Evolutionary conservation across 164 flowering plant genomes (phyloP).

Genomic region (Vitis cinerea): DNA sequence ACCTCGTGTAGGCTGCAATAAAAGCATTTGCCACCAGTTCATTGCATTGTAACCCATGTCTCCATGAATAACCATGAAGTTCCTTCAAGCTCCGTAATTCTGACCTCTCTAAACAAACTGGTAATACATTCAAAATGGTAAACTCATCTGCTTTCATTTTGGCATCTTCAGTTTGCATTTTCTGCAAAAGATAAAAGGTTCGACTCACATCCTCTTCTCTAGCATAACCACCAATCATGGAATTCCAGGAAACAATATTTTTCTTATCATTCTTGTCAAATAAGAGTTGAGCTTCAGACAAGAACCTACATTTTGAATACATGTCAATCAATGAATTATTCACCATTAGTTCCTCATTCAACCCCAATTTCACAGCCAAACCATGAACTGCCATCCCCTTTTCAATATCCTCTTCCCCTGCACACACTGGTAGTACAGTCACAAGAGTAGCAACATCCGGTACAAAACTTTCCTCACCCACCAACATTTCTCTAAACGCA

Average conservation of each 20-base stretch:
- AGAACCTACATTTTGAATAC: slow-evolving; percentile 60
- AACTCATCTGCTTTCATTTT: slow-evolving; percentile 36
- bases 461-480: slow-evolving; percentile 27
- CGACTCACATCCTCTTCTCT: slow-evolving; percentile 34
- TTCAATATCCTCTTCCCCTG: slow-evolving; percentile 38
- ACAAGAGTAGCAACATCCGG: slow-evolving; percentile 59
- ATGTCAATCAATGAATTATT: slow-evolving; percentile 58
- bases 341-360: slow-evolving; percentile 41
- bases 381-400: slow-evolving; percentile 59
- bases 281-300: slow-evolving; percentile 32
- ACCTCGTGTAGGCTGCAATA: slow-evolving; percentile 66
- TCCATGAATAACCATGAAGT: slow-evolving; percentile 63
- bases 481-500: slow-evolving; percentile 33
- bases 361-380: slow-evolving; percentile 52
- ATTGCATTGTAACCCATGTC: slow-evolving; percentile 43
- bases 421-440: slow-evolving; percentile 56
- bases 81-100: slow-evolving; percentile 50
- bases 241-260: slow-evolving; percentile 72
- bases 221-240: slow-evolving; percentile 54
- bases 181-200: slow-evolving; percentile 40
- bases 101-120: slow-evolving; percentile 35
- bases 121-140: slow-evolving; percentile 57
- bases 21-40: slow-evolving; percentile 59
- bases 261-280: slow-evolving; percentile 35
- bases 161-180: slow-evolving; percentile 43